Evolutionary conservation across 2,329 filamentous ascomycete genomes (phyloP).

Genomic region (Didymella sp.): DNA sequence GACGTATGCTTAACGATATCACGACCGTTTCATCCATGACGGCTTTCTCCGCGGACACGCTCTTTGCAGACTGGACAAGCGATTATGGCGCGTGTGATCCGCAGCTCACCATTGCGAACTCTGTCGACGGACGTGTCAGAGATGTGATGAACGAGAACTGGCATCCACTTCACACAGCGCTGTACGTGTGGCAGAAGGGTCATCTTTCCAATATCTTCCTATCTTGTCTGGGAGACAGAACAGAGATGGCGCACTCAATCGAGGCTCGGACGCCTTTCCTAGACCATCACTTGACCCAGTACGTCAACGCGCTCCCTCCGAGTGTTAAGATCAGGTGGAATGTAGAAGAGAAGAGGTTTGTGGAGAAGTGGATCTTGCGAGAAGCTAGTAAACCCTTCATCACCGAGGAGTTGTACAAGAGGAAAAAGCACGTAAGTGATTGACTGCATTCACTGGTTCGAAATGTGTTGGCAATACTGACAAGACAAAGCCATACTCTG

Average conservation of each 20-base stretch:
- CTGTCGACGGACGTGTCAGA: slow-evolving; percentile 5
- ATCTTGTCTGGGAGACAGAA: slow-evolving; percentile 54
- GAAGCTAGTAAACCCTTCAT: slow-evolving; percentile 60
- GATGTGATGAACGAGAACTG: slow-evolving; percentile 20
- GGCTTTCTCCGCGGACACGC: slow-evolving; percentile 41
- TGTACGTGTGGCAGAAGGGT: slow-evolving; percentile 34
- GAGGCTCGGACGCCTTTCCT: slow-evolving; percentile 52
- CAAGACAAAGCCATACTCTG: slow-evolving; percentile 49
- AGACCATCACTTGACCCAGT: slow-evolving; percentile 50
- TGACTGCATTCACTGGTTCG: neutral
- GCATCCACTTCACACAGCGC: slow-evolving; percentile 33
- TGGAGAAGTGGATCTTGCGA: slow-evolving; percentile 61
- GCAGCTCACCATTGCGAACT: slow-evolving; percentile 43
- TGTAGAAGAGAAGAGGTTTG: slow-evolving; percentile 11
- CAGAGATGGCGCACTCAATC: slow-evolving; percentile 53
- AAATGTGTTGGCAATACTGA: neutral
- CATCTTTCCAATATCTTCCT: slow-evolving; percentile 46
- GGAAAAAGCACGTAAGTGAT: slow-evolving; percentile 49
- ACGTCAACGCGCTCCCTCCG: slow-evolving; percentile 49
- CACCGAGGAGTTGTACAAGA: slow-evolving; percentile 59
- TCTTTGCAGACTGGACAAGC: slow-evolving; percentile 47
- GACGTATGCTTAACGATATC: slow-evolving; percentile 51
- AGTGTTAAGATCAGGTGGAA: slow-evolving; percentile 47
- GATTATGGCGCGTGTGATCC: slow-evolving; percentile 40
- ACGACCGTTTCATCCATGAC: slow-evolving; percentile 47